Percentiles rank a stretch among this genome's conserved stretches.
phyloP scores from a whole-genome alignment of 805 yeast species.

The Candida jianshihensis region DNA sequence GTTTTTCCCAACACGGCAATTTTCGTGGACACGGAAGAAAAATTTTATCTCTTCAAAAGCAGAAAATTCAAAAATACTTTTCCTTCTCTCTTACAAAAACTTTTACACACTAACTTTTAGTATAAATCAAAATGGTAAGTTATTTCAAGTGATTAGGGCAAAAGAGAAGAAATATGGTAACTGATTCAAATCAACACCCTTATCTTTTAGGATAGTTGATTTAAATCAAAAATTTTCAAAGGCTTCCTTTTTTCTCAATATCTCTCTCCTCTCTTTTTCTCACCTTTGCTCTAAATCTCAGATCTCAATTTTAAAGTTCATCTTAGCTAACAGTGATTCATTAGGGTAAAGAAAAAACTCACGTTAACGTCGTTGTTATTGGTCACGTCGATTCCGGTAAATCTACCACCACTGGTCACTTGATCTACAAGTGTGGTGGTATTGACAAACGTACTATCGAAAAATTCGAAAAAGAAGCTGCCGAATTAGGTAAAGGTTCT shows the following conservation, averaged over 20 bases:
- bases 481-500: slow-evolving; percentile 96
- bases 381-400: slow-evolving; percentile 99
- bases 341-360: slow-evolving; percentile 92
- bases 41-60: not conserved
- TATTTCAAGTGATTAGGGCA: too few relatives aligned
- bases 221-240: too few relatives aligned
- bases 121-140: slow-evolving; percentile 2
- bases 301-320: too few relatives aligned
- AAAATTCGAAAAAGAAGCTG: slow-evolving; percentile 98
- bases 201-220: too few relatives aligned
- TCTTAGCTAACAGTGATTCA: slow-evolving; percentile 11
- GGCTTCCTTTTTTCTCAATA: too few relatives aligned
- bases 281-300: too few relatives aligned
- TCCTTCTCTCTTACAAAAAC: not conserved
- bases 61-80: not conserved
- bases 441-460: slow-evolving; percentile 97
- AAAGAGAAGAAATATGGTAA: too few relatives aligned
- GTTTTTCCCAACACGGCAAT: not conserved
- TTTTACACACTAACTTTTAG: not conserved
- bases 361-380: slow-evolving; percentile 99
- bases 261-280: too few relatives aligned
- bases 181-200: not conserved
- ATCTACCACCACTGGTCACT: slow-evolving; percentile 99
- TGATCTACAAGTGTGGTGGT: slow-evolving; percentile 99
- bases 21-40: not conserved